These are phyloP conservation scores for Secale cereale DNA, from an alignment of 176 grass and related monocot genomes.

Conservation along the genomic window DNA sequence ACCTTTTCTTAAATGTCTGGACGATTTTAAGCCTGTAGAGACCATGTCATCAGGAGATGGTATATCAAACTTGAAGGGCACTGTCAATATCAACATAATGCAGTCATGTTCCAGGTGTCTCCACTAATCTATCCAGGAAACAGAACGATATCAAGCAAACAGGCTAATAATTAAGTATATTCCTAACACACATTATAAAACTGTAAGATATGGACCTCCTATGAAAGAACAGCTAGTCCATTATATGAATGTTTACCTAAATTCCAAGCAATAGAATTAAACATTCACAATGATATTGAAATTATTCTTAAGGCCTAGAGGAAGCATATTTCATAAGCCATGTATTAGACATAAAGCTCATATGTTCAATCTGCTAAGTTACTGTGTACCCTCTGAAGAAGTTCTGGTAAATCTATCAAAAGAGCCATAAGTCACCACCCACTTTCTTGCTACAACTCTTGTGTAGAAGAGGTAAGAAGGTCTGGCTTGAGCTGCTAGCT, in stretches of 20 bases:
- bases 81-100: conserved; percentile 50
- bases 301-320: not conserved
- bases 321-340: not conserved
- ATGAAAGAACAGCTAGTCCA: not conserved
- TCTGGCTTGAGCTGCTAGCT: not conserved
- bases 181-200: not conserved
- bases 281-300: not conserved
- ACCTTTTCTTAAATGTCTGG: conserved; percentile 57
- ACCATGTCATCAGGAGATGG: conserved; percentile 88
- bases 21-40: conserved; percentile 58
- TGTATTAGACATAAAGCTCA: not conserved
- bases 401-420: not conserved
- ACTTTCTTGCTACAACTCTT: not conserved
- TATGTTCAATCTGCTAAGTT: not conserved
- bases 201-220: not conserved
- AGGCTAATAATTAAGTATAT: not conserved
- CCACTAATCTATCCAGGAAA: not conserved
- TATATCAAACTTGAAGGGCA: conserved; percentile 87
- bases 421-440: not conserved
- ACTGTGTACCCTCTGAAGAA: not conserved
- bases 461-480: not conserved
- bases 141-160: not conserved
- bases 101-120: conserved; percentile 27
- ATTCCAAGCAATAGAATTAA: not conserved
- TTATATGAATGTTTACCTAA: not conserved